These are phyloP conservation scores for Pelargonium citronellum DNA, from an alignment of 441 rosid species.

Conservation along the genomic window DNA sequence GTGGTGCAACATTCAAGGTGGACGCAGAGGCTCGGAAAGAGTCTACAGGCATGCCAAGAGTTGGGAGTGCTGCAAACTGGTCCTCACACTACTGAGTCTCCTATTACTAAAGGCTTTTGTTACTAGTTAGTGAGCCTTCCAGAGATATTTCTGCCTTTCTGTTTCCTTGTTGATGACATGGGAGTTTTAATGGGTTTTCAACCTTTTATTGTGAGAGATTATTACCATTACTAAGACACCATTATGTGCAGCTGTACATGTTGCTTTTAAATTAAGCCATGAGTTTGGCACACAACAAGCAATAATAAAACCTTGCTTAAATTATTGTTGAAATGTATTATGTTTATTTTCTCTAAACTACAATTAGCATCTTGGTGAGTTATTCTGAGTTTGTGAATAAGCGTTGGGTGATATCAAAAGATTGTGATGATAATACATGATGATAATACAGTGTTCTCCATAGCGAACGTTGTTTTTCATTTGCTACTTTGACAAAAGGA, in stretches of 20 bases:
- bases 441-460: too few relatives aligned
- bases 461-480: too few relatives aligned
- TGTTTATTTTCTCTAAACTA: too few relatives aligned
- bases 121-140: constrained; percentile 26
- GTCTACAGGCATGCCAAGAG: constrained; percentile 65
- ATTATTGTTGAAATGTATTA: too few relatives aligned
- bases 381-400: too few relatives aligned
- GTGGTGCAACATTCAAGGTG: constrained; percentile 81
- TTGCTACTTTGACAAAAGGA: too few relatives aligned
- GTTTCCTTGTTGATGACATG: constrained; percentile 12
- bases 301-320: constrained; percentile 26
- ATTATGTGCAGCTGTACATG: constrained; percentile 27
- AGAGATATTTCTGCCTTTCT: neutral
- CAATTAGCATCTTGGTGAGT: too few relatives aligned
- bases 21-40: constrained; percentile 71
- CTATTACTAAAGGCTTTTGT: constrained; percentile 16
- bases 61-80: constrained; percentile 91
- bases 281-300: constrained; percentile 19
- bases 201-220: constrained; percentile 7
- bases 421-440: too few relatives aligned
- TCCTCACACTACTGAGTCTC: constrained; percentile 53
- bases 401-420: too few relatives aligned
- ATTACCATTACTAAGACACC: constrained; percentile 5
- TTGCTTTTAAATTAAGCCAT: constrained; percentile 25
- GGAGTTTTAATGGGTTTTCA: constrained; percentile 9